Base-by-base conservation (phyloP, 176 grass and related monocot species). In the Oryza punctata region DNA sequence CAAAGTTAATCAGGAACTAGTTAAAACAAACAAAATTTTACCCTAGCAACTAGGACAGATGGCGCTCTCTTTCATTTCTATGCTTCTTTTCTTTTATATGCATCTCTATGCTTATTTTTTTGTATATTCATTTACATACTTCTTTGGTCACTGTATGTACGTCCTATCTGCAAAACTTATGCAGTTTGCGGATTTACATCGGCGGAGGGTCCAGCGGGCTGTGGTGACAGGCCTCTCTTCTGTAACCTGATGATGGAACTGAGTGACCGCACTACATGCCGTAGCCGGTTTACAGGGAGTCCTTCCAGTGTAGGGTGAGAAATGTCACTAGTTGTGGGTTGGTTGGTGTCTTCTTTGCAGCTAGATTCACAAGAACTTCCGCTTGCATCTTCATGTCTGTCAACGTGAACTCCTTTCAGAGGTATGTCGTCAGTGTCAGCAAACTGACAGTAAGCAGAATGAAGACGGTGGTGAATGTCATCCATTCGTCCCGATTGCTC, bases 361-460 rank as follows among this genome's bases (percentile, higher is more conserved):
- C 74, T 82, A 41, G 81, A 76, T 78, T 87, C 87, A 14, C 81
- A 83, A 2, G 85, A 72, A 43, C 57, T 72, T 49, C 76, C 45
- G 27, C 61, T 60, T 73, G 40, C 52, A 23, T 74, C 73, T 35
- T 85, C 89, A n/a, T 75, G 35, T 81, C 11, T 44, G 11, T 21
- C 1, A 63, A 68, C 73, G 30, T 41, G 46, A 41, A 67, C 12
- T 73, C 26, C 37, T 78, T 90, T 67, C 88, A 86, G 10, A 35
- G 88, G 60, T 67, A 82, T 72, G 45, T 78, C 88, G 25, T 66
- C 67, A 3, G 25, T 60, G 27, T 82, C 85, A 27, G 11, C 46
- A 45, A 90, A 93, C 81, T 98, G 93, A 28, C 83, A 86, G 67
- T 93, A 98, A 29, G 82, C 87, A 11, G 68, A 35, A 73, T 70